Percentiles rank a stretch among this genome's conserved stretches.
Evolutionary conservation across 2,329 filamentous ascomycete genomes (phyloP).

Genomic region (Chrysoporthe cubensis): DNA sequence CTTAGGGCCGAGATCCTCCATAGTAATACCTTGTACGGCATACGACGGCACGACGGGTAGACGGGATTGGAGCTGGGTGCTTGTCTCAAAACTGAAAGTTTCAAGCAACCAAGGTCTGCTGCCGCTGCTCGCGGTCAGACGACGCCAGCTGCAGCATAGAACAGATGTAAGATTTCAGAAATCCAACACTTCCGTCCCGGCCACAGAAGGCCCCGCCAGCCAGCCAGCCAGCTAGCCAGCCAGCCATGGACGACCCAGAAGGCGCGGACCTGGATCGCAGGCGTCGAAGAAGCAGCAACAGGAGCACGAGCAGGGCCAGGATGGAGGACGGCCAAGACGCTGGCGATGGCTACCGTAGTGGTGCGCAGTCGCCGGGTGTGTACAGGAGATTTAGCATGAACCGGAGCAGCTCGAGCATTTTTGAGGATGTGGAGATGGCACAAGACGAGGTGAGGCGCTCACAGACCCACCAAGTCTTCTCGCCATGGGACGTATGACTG

Average conservation of each 20-base stretch:
- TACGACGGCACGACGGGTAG: no score
- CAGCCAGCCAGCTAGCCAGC: background rate
- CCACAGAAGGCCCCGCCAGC: constrained; percentile 1
- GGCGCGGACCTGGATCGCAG: constrained; percentile 18
- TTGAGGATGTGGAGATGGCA: constrained; percentile 98
- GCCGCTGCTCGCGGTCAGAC: constrained; percentile 4
- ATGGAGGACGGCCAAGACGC: constrained; percentile 26
- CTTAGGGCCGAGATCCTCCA: no score
- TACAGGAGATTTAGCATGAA: constrained; percentile 72
- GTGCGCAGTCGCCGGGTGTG: constrained; percentile 40
- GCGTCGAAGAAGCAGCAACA: constrained; percentile 12
- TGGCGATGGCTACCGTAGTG: constrained; percentile 32
- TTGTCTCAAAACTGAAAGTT: constrained; percentile 1
- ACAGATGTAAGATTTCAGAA: background rate
- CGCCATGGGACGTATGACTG: background rate
- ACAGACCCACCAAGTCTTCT: background rate
- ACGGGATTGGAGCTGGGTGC: background rate
- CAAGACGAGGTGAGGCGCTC: constrained; percentile 76
- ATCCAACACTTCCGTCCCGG: background rate
- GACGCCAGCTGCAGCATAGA: background rate
- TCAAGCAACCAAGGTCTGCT: background rate
- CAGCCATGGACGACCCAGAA: constrained; percentile 25
- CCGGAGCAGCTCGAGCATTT: constrained; percentile 76
- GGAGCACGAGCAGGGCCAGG: constrained; percentile 11
- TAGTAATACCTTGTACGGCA: background rate